Percentiles rank a stretch among this genome's conserved stretches.
Conservation (phyloP, 2,329 filamentous ascomycete species). For the Juglanconis oblonga region DNA sequence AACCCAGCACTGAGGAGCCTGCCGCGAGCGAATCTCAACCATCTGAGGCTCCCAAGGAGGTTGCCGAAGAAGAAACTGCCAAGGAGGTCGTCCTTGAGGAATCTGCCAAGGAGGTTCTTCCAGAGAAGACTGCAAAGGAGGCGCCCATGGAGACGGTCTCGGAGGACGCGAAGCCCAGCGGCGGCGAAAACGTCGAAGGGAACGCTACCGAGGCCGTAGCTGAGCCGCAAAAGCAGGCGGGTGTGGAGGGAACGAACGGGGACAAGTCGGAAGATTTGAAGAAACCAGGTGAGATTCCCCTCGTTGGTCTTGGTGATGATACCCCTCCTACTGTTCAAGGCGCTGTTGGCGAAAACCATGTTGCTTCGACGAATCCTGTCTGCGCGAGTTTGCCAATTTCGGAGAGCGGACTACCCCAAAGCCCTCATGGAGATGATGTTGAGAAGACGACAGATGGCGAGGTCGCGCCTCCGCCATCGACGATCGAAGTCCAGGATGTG, state of each 20-base stretch:
- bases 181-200: not conserved
- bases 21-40: not conserved
- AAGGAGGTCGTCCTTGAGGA: not conserved
- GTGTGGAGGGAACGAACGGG: not conserved
- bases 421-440: not conserved
- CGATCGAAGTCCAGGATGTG: not conserved
- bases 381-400: constrained; percentile 8
- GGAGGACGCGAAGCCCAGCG: too few relatives aligned
- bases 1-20: not conserved
- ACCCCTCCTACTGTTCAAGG: constrained; percentile 11
- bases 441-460: constrained; percentile 10
- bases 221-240: not conserved
- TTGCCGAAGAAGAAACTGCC: too few relatives aligned
- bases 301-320: constrained; percentile 15
- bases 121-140: not conserved
- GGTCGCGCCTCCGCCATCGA: constrained; percentile 1
- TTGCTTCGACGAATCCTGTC: constrained; percentile 19
- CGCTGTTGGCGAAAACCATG: constrained; percentile 12
- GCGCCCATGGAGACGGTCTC: too few relatives aligned
- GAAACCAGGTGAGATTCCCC: constrained; percentile 17
- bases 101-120: not conserved
- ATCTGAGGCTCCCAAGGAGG: too few relatives aligned
- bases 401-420: constrained; percentile 1
- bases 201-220: not conserved
- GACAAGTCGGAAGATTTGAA: constrained; percentile 1